Conservation (phyloP, 345 rosid genomes). For the Citrus maxima region DNA sequence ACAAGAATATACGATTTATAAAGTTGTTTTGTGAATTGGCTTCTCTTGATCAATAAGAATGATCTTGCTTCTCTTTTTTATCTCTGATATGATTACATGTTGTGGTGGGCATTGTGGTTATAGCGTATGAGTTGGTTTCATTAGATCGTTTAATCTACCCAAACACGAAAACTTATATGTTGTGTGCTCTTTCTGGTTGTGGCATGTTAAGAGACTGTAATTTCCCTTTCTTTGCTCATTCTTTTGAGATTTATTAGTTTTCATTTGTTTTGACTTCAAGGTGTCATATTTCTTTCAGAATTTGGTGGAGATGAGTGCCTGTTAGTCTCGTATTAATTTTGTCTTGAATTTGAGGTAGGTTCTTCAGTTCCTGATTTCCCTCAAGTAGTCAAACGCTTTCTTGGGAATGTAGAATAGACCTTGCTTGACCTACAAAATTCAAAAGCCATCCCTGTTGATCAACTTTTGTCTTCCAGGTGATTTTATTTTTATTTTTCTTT, state of each 20-base stretch:
- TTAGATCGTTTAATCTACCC: not conserved
- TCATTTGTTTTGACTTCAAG: not conserved
- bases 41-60: constrained; percentile 5
- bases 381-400: not conserved
- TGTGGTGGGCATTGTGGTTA: too few relatives aligned
- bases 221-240: not conserved
- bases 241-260: not conserved
- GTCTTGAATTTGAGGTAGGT: not conserved
- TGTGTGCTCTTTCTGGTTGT: not conserved
- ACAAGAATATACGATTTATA: not conserved
- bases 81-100: not conserved
- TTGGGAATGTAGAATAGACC: not conserved
- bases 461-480: not conserved
- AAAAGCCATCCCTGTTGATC: not conserved
- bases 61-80: not conserved
- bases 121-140: not conserved
- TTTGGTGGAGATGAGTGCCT: not conserved
- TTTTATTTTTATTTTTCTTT: not conserved
- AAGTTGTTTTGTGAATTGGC: not conserved
- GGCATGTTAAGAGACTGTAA: not conserved
- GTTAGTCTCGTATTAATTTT: not conserved
- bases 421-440: not conserved
- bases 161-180: too few relatives aligned
- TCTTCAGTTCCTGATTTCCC: not conserved
- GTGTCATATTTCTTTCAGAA: not conserved